Evolutionary conservation across 192 early-diverging fungal species (phyloP), one percentile per base, ranked within the genome.

Genomic region (Coemansia sp.): DNA sequence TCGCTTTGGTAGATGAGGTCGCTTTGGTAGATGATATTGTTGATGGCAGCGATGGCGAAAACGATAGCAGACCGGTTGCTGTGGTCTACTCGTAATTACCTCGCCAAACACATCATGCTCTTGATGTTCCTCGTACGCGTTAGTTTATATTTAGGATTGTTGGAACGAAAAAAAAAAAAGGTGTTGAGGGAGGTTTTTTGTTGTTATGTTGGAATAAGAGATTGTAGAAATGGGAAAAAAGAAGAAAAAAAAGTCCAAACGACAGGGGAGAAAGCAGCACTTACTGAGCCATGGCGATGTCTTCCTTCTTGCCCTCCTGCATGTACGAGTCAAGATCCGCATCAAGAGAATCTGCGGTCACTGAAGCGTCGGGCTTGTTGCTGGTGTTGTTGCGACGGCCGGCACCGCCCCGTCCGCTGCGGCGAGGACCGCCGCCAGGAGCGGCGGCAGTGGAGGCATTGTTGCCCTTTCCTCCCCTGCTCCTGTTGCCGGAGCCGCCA

Each of bases 321-420:
- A 80, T 84, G 77, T 78, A 84, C 63, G 63, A 61, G 70, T 78
- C 77, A 9, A 78, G 76, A 8, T 84, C 78, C 10, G 74, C 77
- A 35, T 84, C 73, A n/a, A 79, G 75, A n/a, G 65, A 53, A 39
- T 72, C 81, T 34, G 60, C 69, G 67, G 81, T 73, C 36, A 52
- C 56, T 0, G 63, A 41, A 18, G 62, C n/a, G 5, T 63, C 36
- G 41, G 62, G 33, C 60, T 75, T 68, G 12, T 63, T 57, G 36
- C 18, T 43, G 36, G 30, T 24, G 58, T 64, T 43, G 16, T 61
- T 33, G 26, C 58, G 33, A 49, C 66, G 60, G 7, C 64, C 30
- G 10, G 60, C 39, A 16, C 66, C 64, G 30, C 48, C 21, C 20
- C 70, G 61, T 18, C 62, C 51, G 30, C 64, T 65, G 59, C 67